A percentile compares a stretch with the other conserved stretches of the same genome.
Conservation (phyloP, 345 rosid species). For the Salix purpurea region DNA sequence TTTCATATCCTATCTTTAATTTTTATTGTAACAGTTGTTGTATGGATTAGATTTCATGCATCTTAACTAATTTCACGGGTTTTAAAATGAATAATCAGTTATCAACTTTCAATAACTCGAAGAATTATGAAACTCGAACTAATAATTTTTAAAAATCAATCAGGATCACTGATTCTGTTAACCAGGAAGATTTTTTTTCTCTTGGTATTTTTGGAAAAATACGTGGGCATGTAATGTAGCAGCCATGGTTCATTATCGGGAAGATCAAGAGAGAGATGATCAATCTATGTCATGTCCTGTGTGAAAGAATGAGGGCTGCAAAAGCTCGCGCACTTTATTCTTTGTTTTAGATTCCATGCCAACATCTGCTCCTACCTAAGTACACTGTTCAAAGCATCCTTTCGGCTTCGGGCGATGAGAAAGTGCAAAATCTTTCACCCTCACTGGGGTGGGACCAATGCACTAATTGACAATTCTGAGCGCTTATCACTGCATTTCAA, state of each 20-base stretch:
- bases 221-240: not conserved
- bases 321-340: conserved; percentile 18
- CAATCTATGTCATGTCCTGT: not conserved
- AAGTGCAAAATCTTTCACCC: not conserved
- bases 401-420: conserved; percentile 25
- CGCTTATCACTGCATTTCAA: accelerated
- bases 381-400: conserved; percentile 13
- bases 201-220: not conserved
- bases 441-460: too few species aligned
- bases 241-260: too few species aligned
- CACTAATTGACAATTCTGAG: too few species aligned
- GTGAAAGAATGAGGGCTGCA: conserved; percentile 10
- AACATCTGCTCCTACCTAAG: conserved; percentile 1
- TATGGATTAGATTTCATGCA: accelerated
- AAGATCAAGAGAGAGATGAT: not conserved
- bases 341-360: not conserved
- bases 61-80: accelerated
- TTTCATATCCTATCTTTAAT: too few species aligned
- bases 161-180: too few species aligned
- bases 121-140: too few species aligned
- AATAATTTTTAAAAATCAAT: too few species aligned
- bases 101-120: too few species aligned
- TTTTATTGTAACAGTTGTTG: too few species aligned
- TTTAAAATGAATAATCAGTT: too few species aligned
- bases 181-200: too few species aligned